Base-by-base conservation (phyloP, 805 yeast genomes). In the Wickerhamiella domercqiae region DNA sequence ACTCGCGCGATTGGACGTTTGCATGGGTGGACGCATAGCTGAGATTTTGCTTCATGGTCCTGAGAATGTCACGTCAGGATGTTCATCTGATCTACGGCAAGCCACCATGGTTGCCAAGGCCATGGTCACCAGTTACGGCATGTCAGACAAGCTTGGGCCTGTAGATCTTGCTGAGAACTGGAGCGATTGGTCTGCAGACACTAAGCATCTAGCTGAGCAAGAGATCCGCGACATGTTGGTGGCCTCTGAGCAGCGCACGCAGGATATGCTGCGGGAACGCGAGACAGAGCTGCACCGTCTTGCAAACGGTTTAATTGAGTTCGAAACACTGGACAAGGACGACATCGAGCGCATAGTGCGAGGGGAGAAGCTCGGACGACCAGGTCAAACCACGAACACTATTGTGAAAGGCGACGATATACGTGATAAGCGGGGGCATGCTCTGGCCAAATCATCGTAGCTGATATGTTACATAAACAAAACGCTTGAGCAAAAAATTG, bases 21-120 rank as follows among this genome's bases (percentile, higher is more conserved):
- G 95, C 56, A 90, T 90, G 98, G 99, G 98, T 43, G 99, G 99
- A 46, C 86, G 86, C 57, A 75, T 84, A 41, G 98, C 98, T 21
- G 99, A 90, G 64, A 96, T 87, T 55, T 65, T 82, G 67, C 68
- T 80, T 35, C 81, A 82, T 54, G 98, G 98, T 2, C 70, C 75
- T 33, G 94, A 82, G 39, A 81, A 86, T 54, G 94, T 90, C 9
- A 87, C 97, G 3, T 73, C 87, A 50, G 98, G 98, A 5, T 90
- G 97, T 62, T 78, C 94, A 1, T 76, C 90, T 7, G 99, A 90
- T 59, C 70, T 90, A 51, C 70, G 78, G 43, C 74, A 70, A 49
- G 99, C 99, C 14, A 90, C 98, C 0, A 67, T 73, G 39, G 84
- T 83, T 40, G 98, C 98, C 2, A 70, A 94, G 52, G 93, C 94